These are phyloP conservation scores for Aspergillus japonicus DNA, from an alignment of 2,329 filamentous ascomycete species.

Conservation along the genomic window DNA sequence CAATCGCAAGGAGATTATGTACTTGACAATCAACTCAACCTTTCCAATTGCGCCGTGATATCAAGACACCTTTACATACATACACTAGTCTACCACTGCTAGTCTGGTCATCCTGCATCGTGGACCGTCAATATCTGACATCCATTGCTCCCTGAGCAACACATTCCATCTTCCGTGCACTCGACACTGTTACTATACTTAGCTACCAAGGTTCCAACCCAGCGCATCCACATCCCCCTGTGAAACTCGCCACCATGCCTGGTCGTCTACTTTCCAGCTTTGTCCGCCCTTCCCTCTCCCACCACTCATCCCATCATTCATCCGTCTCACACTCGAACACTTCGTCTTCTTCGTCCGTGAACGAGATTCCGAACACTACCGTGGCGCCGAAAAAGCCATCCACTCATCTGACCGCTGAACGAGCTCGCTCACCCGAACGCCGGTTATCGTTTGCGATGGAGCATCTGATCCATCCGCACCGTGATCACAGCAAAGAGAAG, in stretches of 20 bases:
- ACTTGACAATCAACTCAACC: slow-evolving; percentile 20
- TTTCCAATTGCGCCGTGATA: slow-evolving; percentile 26
- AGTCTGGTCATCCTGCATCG: background rate
- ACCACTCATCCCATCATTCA: slow-evolving; percentile 21
- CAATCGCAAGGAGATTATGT: slow-evolving; percentile 20
- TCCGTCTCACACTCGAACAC: slow-evolving; percentile 33
- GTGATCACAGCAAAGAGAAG: slow-evolving; percentile 45
- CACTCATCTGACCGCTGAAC: slow-evolving; percentile 24
- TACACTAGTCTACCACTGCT: background rate
- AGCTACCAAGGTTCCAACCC: background rate
- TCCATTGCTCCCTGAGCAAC: background rate
- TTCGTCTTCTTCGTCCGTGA: slow-evolving; percentile 40
- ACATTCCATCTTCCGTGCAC: background rate
- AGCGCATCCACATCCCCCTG: background rate
- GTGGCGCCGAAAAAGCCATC: slow-evolving; percentile 28
- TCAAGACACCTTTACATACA: slow-evolving; percentile 10
- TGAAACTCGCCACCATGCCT: slow-evolving; percentile 32
- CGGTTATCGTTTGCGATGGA: slow-evolving; percentile 46
- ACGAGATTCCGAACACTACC: slow-evolving; percentile 30
- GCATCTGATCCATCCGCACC: slow-evolving; percentile 43
- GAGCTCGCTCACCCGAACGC: slow-evolving; percentile 39
- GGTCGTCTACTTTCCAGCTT: slow-evolving; percentile 43
- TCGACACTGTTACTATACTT: background rate
- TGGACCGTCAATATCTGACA: background rate
- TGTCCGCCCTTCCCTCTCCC: slow-evolving; percentile 35